Percentiles rank a stretch among this genome's conserved stretches.
Evolutionary conservation across 352 stramenopile species (phyloP).

Genomic region (Phytophthora hybrid): DNA sequence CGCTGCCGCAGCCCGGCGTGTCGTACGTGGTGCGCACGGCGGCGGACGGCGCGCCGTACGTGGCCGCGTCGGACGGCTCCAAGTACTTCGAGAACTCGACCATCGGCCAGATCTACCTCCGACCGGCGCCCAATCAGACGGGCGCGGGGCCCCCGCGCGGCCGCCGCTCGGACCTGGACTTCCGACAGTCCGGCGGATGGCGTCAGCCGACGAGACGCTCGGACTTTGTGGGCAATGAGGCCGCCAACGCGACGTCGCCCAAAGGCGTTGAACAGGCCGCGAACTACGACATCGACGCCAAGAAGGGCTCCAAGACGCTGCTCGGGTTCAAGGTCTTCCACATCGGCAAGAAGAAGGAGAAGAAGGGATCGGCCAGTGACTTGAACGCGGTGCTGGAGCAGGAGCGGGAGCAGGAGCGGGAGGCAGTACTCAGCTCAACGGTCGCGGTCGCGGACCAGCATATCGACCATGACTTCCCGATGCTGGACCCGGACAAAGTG

Average conservation of each 20-base stretch:
- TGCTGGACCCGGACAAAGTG: slow-evolving; percentile 44
- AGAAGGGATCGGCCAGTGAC: slow-evolving; percentile 24
- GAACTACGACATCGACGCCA: slow-evolving; percentile 17
- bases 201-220: slow-evolving; percentile 10
- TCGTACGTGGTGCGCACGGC: slow-evolving; percentile 53
- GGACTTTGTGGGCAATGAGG: slow-evolving; percentile 23
- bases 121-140: slow-evolving; percentile 18
- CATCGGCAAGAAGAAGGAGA: slow-evolving; percentile 37
- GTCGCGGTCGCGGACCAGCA: slow-evolving; percentile 4
- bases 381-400: slow-evolving; percentile 11
- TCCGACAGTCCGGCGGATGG: slow-evolving; percentile 31
- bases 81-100: slow-evolving; percentile 55
- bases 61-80: slow-evolving; percentile 48
- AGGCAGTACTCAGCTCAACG: slow-evolving; percentile 14
- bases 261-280: not conserved
- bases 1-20: slow-evolving; percentile 39
- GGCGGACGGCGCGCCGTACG: slow-evolving; percentile 48
- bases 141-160: slow-evolving; percentile 7
- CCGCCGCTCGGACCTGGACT: slow-evolving; percentile 47
- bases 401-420: slow-evolving; percentile 15
- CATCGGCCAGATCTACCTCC: slow-evolving; percentile 58
- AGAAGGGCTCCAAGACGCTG: slow-evolving; percentile 33
- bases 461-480: slow-evolving; percentile 38
- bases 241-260: too few species aligned
- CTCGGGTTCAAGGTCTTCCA: slow-evolving; percentile 40